These are phyloP conservation scores for Ascochyta clinopodiicola DNA, from an alignment of 2,329 filamentous ascomycete species.

Conservation along the genomic window DNA sequence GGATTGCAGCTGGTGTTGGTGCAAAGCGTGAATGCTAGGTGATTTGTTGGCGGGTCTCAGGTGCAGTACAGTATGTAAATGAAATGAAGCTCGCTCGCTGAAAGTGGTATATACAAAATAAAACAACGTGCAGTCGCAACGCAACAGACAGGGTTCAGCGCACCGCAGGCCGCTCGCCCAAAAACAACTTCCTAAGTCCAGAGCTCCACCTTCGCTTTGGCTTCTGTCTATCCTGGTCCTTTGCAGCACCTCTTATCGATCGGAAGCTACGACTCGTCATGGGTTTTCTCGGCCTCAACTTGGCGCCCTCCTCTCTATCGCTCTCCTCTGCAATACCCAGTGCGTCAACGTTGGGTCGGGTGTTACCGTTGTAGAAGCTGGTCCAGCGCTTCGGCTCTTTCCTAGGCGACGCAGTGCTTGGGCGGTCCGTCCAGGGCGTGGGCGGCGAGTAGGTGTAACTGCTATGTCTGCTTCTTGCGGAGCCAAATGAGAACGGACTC, in stretches of 20 bases:
- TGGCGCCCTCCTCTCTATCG: neutral
- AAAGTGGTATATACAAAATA: neutral
- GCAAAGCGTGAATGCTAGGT: too few species aligned
- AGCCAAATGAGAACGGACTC: slow-evolving; percentile 18
- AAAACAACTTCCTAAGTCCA: slow-evolving; percentile 30
- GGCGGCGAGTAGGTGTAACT: slow-evolving; percentile 17
- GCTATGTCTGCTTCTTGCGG: slow-evolving; percentile 15
- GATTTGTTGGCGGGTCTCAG: too few species aligned
- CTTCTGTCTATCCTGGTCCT: slow-evolving; percentile 17
- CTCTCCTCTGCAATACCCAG: slow-evolving; percentile 9
- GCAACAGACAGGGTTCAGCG: neutral
- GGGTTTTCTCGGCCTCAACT: neutral
- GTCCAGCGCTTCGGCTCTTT: slow-evolving; percentile 14
- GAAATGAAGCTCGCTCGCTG: slow-evolving; percentile 1
- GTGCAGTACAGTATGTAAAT: too few species aligned
- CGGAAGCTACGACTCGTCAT: slow-evolving; percentile 16
- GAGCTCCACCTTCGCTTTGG: slow-evolving; percentile 32
- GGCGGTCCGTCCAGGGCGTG: slow-evolving; percentile 9
- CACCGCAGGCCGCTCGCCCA: slow-evolving; percentile 2
- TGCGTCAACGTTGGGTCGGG: slow-evolving; percentile 5
- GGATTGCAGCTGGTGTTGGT: too few species aligned
- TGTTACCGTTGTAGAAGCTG: slow-evolving; percentile 8
- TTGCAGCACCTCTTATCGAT: slow-evolving; percentile 10
- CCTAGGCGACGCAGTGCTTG: slow-evolving; percentile 11
- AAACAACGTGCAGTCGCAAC: neutral